Evolutionary conservation across 768 basidiomycete genomes (phyloP).

Genomic region (Gyrodon lividus): DNA sequence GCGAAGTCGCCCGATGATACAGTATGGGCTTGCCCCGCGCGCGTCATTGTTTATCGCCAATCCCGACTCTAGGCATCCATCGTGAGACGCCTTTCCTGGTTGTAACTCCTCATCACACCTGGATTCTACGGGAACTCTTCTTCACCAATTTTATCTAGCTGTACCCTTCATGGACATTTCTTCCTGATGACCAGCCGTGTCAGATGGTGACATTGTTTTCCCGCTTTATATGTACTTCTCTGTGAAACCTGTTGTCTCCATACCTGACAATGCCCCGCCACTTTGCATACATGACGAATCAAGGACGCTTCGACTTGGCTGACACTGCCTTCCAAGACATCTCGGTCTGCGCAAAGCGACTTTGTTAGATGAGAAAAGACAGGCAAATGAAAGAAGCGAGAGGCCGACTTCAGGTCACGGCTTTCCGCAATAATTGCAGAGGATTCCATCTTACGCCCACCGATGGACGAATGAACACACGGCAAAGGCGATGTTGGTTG

Average conservation of each 20-base stretch:
- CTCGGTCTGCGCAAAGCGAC: neutral
- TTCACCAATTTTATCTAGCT: neutral
- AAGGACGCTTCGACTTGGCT: neutral
- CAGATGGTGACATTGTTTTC: too few relatives aligned
- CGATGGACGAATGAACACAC: neutral
- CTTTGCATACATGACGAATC: neutral
- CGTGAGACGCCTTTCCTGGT: slow-evolving; percentile 10
- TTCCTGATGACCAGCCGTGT: too few relatives aligned
- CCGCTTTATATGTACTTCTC: too few relatives aligned
- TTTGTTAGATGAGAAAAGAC: neutral
- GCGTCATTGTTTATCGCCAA: slow-evolving; percentile 72
- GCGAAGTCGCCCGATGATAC: slow-evolving; percentile 41
- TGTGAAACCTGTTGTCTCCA: too few relatives aligned
- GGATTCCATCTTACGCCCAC: too few relatives aligned
- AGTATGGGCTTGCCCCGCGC: slow-evolving; percentile 67
- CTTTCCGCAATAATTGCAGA: neutral
- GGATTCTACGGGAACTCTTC: slow-evolving; percentile 1
- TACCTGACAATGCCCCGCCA: neutral
- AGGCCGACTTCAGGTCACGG: neutral
- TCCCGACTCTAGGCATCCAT: slow-evolving; percentile 36
- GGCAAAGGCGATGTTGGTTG: neutral
- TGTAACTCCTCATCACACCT: neutral
- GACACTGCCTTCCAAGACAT: neutral
- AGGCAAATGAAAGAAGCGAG: neutral
- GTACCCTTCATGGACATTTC: slow-evolving; percentile 1